A percentile compares a stretch with the other conserved stretches of the same genome.
These are phyloP conservation scores for Styphnolobium japonicum DNA, from an alignment of 306 rosid species.

Conservation along the genomic window DNA sequence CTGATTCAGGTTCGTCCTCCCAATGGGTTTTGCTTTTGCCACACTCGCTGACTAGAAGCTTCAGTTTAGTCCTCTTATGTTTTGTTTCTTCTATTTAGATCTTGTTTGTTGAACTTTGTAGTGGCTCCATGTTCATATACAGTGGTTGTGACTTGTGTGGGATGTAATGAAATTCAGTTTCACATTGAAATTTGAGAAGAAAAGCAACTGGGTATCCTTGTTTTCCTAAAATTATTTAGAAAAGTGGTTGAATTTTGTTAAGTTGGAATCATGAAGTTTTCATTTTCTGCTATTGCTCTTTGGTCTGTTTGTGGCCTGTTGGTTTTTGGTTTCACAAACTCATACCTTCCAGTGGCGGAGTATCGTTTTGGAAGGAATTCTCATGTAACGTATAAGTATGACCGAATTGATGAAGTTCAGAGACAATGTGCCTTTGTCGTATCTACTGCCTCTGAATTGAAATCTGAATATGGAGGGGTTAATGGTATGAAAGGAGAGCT, in stretches of 20 bases:
- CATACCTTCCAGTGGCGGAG: slow-evolving; percentile 42
- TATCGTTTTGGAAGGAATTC: slow-evolving; percentile 24
- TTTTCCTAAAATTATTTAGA: not conserved
- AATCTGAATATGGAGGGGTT: slow-evolving; percentile 38
- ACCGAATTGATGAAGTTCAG: slow-evolving; percentile 65
- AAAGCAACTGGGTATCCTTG: slow-evolving; percentile 19
- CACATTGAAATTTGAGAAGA: not conserved
- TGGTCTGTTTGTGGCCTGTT: slow-evolving; percentile 47
- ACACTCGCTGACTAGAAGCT: not conserved
- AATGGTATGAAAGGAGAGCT: slow-evolving; percentile 55
- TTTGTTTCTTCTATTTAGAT: not conserved
- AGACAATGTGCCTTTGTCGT: slow-evolving; percentile 63
- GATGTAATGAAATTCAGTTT: slow-evolving; percentile 13
- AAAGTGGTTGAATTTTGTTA: slow-evolving; percentile 7
- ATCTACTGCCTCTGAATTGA: slow-evolving; percentile 68
- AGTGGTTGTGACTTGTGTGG: not conserved
- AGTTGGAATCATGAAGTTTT: slow-evolving; percentile 50
- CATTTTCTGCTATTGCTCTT: slow-evolving; percentile 37
- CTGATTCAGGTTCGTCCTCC: slow-evolving; percentile 37
- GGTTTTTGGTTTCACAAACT: slow-evolving; percentile 37
- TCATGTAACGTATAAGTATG: slow-evolving; percentile 47
- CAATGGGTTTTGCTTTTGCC: not conserved
- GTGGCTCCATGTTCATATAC: slow-evolving; percentile 5
- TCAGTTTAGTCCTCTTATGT: not conserved
- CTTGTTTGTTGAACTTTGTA: not conserved